phyloP scores from a whole-genome alignment of 2,329 filamentous ascomycete species.

The Diaporthe helianthi region DNA sequence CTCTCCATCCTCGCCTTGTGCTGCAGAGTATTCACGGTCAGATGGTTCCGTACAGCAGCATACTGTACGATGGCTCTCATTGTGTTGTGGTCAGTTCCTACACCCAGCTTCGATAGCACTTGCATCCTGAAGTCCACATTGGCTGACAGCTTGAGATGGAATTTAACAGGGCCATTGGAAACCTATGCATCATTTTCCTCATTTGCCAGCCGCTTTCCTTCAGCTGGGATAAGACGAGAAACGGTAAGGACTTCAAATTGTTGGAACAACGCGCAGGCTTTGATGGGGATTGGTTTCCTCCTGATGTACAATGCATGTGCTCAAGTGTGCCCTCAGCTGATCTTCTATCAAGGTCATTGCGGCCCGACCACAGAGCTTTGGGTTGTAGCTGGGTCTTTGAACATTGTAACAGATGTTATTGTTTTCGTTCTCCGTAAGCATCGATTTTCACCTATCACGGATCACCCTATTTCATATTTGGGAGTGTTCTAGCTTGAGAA shows the following conservation, averaged over 20 bases:
- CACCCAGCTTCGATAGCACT: background rate
- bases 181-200: background rate
- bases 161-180: slow-evolving; percentile 9
- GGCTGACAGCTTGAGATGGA: background rate
- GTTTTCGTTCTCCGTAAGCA: slow-evolving; percentile 7
- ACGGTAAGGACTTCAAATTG: background rate
- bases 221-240: slow-evolving; percentile 20
- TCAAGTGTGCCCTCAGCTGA: background rate
- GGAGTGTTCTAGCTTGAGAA: too few species aligned
- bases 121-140: too few species aligned
- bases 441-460: too few species aligned
- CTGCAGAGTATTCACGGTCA: slow-evolving; percentile 17
- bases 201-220: slow-evolving; percentile 25
- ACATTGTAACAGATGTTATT: slow-evolving; percentile 18
- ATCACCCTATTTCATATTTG: too few species aligned
- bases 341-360: background rate
- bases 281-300: background rate
- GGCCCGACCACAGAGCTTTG: slow-evolving; percentile 5
- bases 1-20: slow-evolving; percentile 19
- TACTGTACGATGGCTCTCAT: background rate
- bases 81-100: slow-evolving; percentile 10
- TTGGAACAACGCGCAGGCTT: background rate
- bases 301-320: background rate
- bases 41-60: slow-evolving; percentile 12
- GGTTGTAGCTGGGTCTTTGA: background rate